Percentiles rank a stretch among this genome's conserved stretches.
Conservation (phyloP, 73 alveolate genomes). For the Paramecium primaurelia region DNA sequence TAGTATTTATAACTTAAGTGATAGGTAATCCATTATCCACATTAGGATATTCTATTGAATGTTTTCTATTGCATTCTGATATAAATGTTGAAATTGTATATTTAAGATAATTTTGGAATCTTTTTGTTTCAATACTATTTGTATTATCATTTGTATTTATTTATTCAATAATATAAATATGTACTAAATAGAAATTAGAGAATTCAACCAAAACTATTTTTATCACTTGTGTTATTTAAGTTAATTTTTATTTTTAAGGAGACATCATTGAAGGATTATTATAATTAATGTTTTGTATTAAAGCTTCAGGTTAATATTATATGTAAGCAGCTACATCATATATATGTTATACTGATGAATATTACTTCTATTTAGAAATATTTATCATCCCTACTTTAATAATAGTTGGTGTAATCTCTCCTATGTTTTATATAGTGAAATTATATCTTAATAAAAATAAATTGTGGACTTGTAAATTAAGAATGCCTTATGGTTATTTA, state of each 20-base stretch:
- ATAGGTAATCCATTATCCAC: background rate
- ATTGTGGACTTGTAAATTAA: background rate
- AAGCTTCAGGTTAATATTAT: background rate
- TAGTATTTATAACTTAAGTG: background rate
- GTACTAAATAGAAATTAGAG: background rate
- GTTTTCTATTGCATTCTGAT: background rate
- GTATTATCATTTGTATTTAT: background rate
- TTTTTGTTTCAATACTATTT: background rate
- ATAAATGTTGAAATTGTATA: background rate
- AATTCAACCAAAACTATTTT: background rate
- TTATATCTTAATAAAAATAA: background rate
- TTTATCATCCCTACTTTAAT: background rate
- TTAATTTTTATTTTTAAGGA: background rate
- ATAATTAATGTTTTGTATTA: background rate
- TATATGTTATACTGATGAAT: background rate
- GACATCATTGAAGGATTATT: background rate
- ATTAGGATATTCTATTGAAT: background rate
- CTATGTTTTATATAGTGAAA: background rate
- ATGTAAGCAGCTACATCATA: background rate
- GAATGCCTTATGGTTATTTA: constrained; percentile 3
- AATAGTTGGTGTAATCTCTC: background rate
- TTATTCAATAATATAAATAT: background rate
- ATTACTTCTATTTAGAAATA: background rate
- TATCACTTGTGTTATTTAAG: background rate
- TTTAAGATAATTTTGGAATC: background rate